Percentiles rank a stretch among this genome's conserved stretches.
Conservation (phyloP, 495 filamentous ascomycete species). For the Penicillium nucicola region DNA sequence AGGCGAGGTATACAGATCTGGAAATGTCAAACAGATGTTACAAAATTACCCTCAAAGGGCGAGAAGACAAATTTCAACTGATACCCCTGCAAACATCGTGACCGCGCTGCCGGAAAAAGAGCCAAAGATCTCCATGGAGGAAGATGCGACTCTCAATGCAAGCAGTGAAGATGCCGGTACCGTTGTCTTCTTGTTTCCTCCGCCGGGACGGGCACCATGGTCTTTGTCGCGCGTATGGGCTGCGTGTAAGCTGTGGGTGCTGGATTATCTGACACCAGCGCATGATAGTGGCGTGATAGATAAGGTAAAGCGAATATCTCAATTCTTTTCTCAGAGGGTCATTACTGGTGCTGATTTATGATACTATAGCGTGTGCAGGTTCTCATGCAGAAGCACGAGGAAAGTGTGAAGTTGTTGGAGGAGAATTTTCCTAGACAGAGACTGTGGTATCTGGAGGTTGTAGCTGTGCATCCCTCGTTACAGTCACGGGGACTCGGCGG, state of each 20-base stretch:
- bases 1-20: conserved; percentile 21
- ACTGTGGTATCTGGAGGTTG: conserved; percentile 29
- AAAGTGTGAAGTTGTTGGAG: conserved; percentile 2
- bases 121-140: neutral
- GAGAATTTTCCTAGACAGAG: conserved; percentile 4
- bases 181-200: conserved; percentile 23
- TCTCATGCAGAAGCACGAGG: conserved; percentile 12
- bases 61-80: neutral
- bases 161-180: conserved; percentile 16
- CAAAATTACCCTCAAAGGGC: conserved; percentile 1
- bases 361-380: conserved; percentile 15
- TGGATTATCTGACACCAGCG: conserved; percentile 15
- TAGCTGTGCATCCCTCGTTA: conserved; percentile 29
- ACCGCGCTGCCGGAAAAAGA: neutral
- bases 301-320: conserved; percentile 6
- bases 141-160: neutral
- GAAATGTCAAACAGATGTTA: conserved; percentile 7
- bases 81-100: neutral
- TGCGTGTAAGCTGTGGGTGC: conserved; percentile 17
- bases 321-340: too few species aligned
- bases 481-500: conserved; percentile 24
- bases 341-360: neutral
- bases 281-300: conserved; percentile 12
- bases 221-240: conserved; percentile 8
- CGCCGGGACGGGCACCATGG: conserved; percentile 11